phyloP scores from a whole-genome alignment of 345 rosid genomes.

The Bruguiera sexangula region DNA sequence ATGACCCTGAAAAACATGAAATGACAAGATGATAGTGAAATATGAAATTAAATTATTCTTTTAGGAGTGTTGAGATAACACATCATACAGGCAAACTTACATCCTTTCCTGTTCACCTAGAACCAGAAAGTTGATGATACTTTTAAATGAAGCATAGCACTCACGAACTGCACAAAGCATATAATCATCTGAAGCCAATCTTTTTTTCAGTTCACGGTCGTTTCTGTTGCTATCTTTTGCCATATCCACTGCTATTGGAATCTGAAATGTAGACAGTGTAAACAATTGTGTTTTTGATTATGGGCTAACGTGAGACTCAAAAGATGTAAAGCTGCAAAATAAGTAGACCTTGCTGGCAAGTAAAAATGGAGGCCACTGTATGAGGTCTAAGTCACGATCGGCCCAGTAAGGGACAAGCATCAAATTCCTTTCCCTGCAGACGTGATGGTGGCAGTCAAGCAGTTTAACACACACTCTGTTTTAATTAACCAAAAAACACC shows the following conservation, averaged over 20 bases:
- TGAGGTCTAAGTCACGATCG: conserved; percentile 44
- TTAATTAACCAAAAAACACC: not conserved
- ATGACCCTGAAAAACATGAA: not conserved
- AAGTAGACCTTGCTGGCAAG: conserved; percentile 53
- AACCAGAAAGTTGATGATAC: conserved; percentile 43
- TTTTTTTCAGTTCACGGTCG: conserved; percentile 50
- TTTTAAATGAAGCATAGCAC: conserved; percentile 53
- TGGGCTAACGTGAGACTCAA: not conserved
- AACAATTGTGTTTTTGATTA: not conserved
- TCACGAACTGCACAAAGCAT: conserved; percentile 54
- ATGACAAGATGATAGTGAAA: not conserved
- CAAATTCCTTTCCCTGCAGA: conserved; percentile 51
- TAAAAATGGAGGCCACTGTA: conserved; percentile 62
- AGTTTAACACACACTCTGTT: not conserved
- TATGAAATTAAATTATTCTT: no score
- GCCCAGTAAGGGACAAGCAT: conserved; percentile 57
- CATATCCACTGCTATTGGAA: conserved; percentile 66
- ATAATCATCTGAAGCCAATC: conserved; percentile 42
- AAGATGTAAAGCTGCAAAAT: not conserved
- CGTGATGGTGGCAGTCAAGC: conserved; percentile 2
- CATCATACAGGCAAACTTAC: conserved; percentile 23
- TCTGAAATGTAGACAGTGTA: conserved; percentile 27
- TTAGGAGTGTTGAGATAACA: not conserved
- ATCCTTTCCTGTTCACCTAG: conserved; percentile 39
- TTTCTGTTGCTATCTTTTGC: conserved; percentile 53